Evolutionary conservation across 164 flowering plant species (phyloP).

Genomic region (Vitis rupestris): DNA sequence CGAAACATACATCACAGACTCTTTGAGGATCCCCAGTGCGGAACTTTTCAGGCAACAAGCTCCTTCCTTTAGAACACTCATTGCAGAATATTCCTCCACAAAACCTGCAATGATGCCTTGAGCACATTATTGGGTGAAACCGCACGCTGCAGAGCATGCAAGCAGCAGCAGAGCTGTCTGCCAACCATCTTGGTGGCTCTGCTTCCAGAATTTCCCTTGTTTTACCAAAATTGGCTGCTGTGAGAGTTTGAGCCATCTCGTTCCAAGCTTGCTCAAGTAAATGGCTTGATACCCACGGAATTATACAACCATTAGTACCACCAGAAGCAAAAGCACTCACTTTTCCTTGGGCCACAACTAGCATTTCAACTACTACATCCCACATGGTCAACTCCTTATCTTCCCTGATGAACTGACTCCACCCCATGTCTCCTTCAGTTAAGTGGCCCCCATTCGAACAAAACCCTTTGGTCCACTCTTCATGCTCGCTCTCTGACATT

Average conservation of each 20-base stretch:
- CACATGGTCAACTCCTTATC: slow-evolving; percentile 91
- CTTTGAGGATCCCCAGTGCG: slow-evolving; percentile 67
- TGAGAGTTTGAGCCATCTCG: slow-evolving; percentile 92
- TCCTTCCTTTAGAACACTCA: slow-evolving; percentile 84
- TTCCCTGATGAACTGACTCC: slow-evolving; percentile 60
- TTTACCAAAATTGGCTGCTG: slow-evolving; percentile 63
- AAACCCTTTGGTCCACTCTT: slow-evolving; percentile 62
- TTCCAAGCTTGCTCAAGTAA: slow-evolving; percentile 92
- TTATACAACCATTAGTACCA: slow-evolving; percentile 30
- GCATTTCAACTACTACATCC: slow-evolving; percentile 90
- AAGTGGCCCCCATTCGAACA: slow-evolving; percentile 68
- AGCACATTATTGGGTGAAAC: slow-evolving; percentile 94
- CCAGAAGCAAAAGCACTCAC: slow-evolving; percentile 65
- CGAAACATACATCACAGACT: slow-evolving; percentile 90
- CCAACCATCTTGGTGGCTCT: slow-evolving; percentile 91
- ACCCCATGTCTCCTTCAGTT: slow-evolving; percentile 83
- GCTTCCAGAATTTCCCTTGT: slow-evolving; percentile 68
- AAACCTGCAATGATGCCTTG: slow-evolving; percentile 88
- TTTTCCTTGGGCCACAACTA: slow-evolving; percentile 85
- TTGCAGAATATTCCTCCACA: slow-evolving; percentile 95
- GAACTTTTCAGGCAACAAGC: slow-evolving; percentile 79
- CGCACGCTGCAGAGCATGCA: slow-evolving; percentile 91
- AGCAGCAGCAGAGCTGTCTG: slow-evolving; percentile 85
- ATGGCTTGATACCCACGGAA: slow-evolving; percentile 62
- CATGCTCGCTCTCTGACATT: slow-evolving; percentile 69